Evolutionary conservation across 768 basidiomycete genomes (phyloP).

Genomic region (Suillus subaureus): DNA sequence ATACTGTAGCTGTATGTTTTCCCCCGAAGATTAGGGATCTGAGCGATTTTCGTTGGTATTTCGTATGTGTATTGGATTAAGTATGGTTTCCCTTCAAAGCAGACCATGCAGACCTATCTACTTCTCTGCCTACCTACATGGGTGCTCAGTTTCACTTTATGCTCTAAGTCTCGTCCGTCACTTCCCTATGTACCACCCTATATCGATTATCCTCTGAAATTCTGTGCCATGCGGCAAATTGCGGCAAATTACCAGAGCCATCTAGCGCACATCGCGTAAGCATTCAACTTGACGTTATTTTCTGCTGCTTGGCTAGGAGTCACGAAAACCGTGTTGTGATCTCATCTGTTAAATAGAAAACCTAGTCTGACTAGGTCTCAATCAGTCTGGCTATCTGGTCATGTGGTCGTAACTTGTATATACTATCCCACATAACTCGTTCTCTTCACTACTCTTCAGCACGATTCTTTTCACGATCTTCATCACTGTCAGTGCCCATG

Average conservation of each 20-base stretch:
- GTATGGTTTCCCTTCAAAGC: too few species aligned
- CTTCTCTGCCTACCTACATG: too few species aligned
- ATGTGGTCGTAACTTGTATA: not conserved
- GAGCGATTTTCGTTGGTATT: too few species aligned
- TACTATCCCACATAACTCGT: not conserved
- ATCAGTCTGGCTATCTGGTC: conserved; percentile 1
- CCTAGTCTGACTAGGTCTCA: not conserved
- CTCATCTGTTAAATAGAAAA: not conserved
- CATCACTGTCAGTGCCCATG: conserved; percentile 33
- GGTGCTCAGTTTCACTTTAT: too few species aligned
- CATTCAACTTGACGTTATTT: not conserved
- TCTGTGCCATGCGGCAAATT: too few species aligned
- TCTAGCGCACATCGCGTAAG: not conserved
- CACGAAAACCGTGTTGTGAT: not conserved
- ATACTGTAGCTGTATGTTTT: not conserved
- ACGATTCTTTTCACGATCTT: not conserved
- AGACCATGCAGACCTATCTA: too few species aligned
- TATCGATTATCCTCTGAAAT: too few species aligned
- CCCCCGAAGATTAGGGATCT: too few species aligned
- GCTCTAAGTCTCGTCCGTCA: too few species aligned
- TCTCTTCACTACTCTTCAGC: not conserved
- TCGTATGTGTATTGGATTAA: too few species aligned
- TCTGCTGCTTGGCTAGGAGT: not conserved
- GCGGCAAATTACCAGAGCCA: too few species aligned
- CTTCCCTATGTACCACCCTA: too few species aligned